These are phyloP conservation scores for Wickerhamiella shivajii DNA, from an alignment of 805 yeast genomes.

Conservation along the genomic window DNA sequence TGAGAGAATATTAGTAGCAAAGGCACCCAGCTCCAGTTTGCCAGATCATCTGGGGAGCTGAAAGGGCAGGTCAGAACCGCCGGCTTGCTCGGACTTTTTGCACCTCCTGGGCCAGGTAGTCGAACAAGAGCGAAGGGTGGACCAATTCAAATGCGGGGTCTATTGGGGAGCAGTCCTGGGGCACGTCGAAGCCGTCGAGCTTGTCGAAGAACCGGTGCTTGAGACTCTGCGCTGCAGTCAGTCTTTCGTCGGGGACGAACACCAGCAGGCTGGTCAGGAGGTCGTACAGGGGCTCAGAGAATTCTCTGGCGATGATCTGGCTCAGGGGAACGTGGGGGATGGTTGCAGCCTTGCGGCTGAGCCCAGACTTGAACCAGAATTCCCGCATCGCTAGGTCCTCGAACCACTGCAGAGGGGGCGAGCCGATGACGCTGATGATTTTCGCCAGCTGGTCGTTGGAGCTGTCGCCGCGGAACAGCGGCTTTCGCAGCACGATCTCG, in stretches of 20 bases:
- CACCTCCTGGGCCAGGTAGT: constrained; percentile 3
- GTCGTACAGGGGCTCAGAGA: constrained; percentile 18
- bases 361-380: background rate
- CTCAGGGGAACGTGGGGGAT: constrained; percentile 3
- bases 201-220: constrained; percentile 39
- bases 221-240: constrained; percentile 41
- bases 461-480: constrained; percentile 65
- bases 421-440: constrained; percentile 56
- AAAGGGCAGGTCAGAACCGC: no score
- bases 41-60: no score
- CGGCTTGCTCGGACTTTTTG: constrained; percentile 1
- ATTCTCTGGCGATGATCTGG: constrained; percentile 8
- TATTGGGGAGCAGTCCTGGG: constrained; percentile 42
- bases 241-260: constrained; percentile 50
- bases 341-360: background rate
- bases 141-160: constrained; percentile 53
- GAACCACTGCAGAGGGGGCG: constrained; percentile 33
- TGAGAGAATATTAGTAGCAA: no score
- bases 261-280: constrained; percentile 40
- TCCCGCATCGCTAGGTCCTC: background rate
- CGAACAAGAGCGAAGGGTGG: constrained; percentile 3
- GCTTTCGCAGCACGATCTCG: constrained; percentile 68
- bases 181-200: constrained; percentile 43
- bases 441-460: constrained; percentile 56
- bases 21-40: no score